Percentiles rank a stretch among this genome's conserved stretches.
Evolutionary conservation across 228 moss, liverwort and hornwort species (phyloP).

Genomic region (Sphagnum fallax): DNA sequence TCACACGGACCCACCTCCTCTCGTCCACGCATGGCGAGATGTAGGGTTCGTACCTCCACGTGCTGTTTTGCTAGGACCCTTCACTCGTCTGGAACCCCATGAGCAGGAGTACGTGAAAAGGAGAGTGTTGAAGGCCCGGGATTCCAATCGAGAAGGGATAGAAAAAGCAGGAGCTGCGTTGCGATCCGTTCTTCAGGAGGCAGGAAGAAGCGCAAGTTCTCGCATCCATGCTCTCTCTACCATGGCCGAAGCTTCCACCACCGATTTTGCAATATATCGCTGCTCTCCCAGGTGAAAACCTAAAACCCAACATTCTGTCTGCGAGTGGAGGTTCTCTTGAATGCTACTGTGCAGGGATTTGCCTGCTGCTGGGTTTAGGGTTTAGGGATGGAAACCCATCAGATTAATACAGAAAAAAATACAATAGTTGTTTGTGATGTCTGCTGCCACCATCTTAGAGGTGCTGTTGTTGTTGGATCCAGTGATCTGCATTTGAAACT

Average conservation of each 20-base stretch:
- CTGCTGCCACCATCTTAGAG: too few relatives aligned
- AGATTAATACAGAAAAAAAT: not conserved
- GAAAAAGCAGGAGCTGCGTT: constrained; percentile 60
- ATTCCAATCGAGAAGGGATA: constrained; percentile 47
- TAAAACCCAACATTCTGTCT: not conserved
- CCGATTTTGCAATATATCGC: constrained; percentile 43
- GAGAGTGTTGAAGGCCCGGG: constrained; percentile 45
- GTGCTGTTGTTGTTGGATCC: too few relatives aligned
- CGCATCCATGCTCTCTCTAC: constrained; percentile 45
- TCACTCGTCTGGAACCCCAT: constrained; percentile 46
- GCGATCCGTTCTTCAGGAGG: constrained; percentile 49
- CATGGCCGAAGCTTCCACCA: constrained; percentile 36
- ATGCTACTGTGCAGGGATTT: not conserved
- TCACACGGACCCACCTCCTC: constrained; percentile 77
- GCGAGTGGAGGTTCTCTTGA: not conserved
- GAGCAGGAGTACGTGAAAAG: constrained; percentile 63
- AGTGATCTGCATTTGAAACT: too few relatives aligned
- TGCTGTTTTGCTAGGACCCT: constrained; percentile 48
- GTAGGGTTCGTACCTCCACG: constrained; percentile 68
- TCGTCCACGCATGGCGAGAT: constrained; percentile 57
- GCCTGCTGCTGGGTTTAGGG: not conserved
- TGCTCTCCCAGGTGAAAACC: constrained; percentile 47
- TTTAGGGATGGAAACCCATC: not conserved
- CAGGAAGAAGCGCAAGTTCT: constrained; percentile 40
- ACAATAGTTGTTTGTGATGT: too few relatives aligned